phyloP scores from a whole-genome alignment of 768 basidiomycete genomes.

The Boletus fagicola region DNA sequence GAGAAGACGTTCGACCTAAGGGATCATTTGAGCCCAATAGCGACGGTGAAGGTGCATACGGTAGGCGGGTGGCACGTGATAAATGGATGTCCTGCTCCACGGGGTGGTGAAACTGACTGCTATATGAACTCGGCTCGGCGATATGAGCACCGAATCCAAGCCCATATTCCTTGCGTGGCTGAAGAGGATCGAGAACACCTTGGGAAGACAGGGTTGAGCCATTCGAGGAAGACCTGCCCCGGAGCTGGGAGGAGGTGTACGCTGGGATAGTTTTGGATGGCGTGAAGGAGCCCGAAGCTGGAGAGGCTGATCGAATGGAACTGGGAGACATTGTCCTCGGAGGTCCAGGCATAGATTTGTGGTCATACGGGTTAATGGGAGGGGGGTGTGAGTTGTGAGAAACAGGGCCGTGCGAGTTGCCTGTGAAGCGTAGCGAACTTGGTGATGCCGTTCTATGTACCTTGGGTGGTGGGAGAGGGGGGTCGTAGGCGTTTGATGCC shows the following conservation, averaged over 20 bases:
- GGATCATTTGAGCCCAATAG: conserved; percentile 81
- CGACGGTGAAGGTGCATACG: conserved; percentile 84
- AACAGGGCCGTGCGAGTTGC: conserved; percentile 13
- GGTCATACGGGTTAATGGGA: conserved; percentile 20
- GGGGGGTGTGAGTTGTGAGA: conserved; percentile 12
- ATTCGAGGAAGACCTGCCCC: conserved; percentile 45
- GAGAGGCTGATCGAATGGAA: conserved; percentile 23
- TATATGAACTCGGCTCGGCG: conserved; percentile 18
- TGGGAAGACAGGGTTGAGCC: conserved; percentile 41
- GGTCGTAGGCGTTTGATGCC: conserved; percentile 71
- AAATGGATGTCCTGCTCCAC: conserved; percentile 29
- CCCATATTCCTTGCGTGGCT: conserved; percentile 31
- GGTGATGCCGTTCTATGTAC: conserved; percentile 29
- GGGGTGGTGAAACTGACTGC: conserved; percentile 16
- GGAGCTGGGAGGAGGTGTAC: conserved; percentile 23
- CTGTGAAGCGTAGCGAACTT: conserved; percentile 23
- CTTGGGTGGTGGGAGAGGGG: conserved; percentile 59
- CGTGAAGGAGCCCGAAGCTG: conserved; percentile 38
- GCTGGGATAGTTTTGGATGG: conserved; percentile 28
- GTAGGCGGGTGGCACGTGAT: conserved; percentile 41
- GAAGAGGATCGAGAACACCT: conserved; percentile 11
- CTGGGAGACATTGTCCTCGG: conserved; percentile 34
- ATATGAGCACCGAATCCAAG: conserved; percentile 21
- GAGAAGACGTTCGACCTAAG: conserved; percentile 65
- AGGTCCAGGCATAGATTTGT: conserved; percentile 15